Percentiles rank a stretch among this genome's conserved stretches.
Conservation (phyloP, 352 stramenopile genomes). For the Halophytophthora polymorphica region DNA sequence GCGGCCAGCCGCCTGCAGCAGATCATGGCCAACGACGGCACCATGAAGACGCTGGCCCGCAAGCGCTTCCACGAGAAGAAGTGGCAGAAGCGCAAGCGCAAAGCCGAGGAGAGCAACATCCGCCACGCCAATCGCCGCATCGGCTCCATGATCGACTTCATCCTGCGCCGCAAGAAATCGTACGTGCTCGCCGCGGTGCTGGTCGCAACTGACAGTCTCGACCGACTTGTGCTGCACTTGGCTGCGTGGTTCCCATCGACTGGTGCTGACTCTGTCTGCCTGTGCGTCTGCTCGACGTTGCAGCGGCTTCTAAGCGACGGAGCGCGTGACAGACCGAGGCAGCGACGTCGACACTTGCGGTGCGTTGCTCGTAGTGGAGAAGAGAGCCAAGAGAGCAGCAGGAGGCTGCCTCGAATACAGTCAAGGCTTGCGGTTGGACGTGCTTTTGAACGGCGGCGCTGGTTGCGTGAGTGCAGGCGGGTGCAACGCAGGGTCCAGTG, state of each 20-base stretch:
- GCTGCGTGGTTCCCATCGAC: no score
- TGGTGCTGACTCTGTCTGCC: slow-evolving; percentile 1
- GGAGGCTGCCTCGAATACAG: no score
- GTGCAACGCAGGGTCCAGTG: not conserved
- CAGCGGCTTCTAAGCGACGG: slow-evolving; percentile 23
- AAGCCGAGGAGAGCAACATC: slow-evolving; percentile 75
- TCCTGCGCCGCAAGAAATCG: slow-evolving; percentile 78
- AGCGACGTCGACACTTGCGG: no score
- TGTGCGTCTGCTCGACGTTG: not conserved
- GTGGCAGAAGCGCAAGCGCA: slow-evolving; percentile 78
- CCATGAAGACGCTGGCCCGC: slow-evolving; percentile 67
- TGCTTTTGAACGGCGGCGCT: no score
- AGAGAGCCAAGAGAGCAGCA: no score
- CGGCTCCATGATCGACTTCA: slow-evolving; percentile 84
- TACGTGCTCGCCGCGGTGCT: slow-evolving; percentile 41
- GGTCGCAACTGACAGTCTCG: no score
- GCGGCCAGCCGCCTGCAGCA: slow-evolving; percentile 56
- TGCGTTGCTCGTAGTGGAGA: no score
- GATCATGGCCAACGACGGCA: slow-evolving; percentile 74
- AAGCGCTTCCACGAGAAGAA: slow-evolving; percentile 85
- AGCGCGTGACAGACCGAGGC: not conserved
- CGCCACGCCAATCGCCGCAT: slow-evolving; percentile 77
- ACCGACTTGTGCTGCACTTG: no score
- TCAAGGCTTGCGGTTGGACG: no score
- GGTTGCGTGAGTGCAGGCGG: not conserved